Evolutionary conservation across 2,329 filamentous ascomycete genomes (phyloP).

Genomic region (Exserohilum rostratum): DNA sequence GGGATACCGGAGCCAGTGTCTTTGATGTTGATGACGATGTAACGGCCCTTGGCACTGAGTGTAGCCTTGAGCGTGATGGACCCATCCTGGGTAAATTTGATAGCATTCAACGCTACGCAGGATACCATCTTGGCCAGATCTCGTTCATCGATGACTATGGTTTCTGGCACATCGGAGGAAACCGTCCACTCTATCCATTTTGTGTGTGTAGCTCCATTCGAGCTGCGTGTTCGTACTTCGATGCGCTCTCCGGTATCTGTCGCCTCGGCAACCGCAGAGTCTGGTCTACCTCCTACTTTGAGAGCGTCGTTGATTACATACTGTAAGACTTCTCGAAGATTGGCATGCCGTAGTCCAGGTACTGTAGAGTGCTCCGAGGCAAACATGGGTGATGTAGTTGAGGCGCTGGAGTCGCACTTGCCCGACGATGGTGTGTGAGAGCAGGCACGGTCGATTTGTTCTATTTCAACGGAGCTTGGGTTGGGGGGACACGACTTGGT

Average conservation of each 20-base stretch:
- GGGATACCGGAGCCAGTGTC: slow-evolving; percentile 74
- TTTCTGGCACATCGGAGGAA: slow-evolving; percentile 58
- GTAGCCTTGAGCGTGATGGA: slow-evolving; percentile 63
- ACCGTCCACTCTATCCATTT: slow-evolving; percentile 60
- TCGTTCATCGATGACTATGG: slow-evolving; percentile 65
- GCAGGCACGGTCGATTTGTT: slow-evolving; percentile 27
- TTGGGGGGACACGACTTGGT: slow-evolving; percentile 25
- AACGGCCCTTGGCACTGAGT: slow-evolving; percentile 58
- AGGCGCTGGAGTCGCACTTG: slow-evolving; percentile 36
- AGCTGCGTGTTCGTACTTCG: slow-evolving; percentile 53
- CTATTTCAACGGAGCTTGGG: slow-evolving; percentile 17
- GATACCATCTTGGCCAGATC: slow-evolving; percentile 69
- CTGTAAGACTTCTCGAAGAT: slow-evolving; percentile 57
- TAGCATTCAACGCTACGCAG: slow-evolving; percentile 68
- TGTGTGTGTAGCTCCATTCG: slow-evolving; percentile 52
- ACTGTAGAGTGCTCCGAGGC: slow-evolving; percentile 50
- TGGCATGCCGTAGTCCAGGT: slow-evolving; percentile 56
- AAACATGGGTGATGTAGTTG: slow-evolving; percentile 40
- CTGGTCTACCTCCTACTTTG: slow-evolving; percentile 59
- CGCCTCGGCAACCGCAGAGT: slow-evolving; percentile 56
- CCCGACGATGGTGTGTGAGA: slow-evolving; percentile 30
- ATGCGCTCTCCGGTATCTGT: slow-evolving; percentile 57
- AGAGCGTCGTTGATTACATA: slow-evolving; percentile 60
- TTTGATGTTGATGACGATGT: slow-evolving; percentile 65
- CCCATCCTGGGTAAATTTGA: slow-evolving; percentile 73